phyloP scores from a whole-genome alignment of 2,329 filamentous ascomycete genomes.

The Colletotrichum viniferum region DNA sequence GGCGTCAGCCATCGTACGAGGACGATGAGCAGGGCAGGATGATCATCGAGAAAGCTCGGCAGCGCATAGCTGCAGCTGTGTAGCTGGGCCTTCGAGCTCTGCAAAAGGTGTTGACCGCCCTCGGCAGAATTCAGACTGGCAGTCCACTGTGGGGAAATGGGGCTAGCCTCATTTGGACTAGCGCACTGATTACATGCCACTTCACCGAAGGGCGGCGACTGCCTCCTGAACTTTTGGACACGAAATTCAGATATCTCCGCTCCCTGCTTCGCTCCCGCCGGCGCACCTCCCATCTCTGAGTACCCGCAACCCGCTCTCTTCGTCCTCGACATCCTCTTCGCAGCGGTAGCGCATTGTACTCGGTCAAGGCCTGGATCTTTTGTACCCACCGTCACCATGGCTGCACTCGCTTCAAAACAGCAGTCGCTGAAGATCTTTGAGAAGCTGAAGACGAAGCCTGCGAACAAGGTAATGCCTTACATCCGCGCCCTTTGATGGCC shows the following conservation, averaged over 20 bases:
- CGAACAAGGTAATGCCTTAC: constrained; percentile 78
- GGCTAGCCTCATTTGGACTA: background rate
- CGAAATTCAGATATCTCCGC: constrained; percentile 19
- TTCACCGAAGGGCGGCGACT: constrained; percentile 21
- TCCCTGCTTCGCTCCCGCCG: constrained; percentile 7
- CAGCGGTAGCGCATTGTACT: background rate
- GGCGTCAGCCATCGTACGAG: constrained; percentile 42
- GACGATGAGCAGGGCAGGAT: background rate
- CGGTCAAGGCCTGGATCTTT: background rate
- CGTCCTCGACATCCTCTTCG: background rate
- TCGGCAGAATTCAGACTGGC: constrained; percentile 36
- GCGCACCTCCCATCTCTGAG: constrained; percentile 2
- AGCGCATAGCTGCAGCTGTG: constrained; percentile 10
- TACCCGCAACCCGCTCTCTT: constrained; percentile 3
- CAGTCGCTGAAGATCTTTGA: constrained; percentile 98
- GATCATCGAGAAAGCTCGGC: background rate
- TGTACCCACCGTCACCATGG: constrained; percentile 53
- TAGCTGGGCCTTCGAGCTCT: constrained; percentile 3
- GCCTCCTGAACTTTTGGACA: constrained; percentile 25
- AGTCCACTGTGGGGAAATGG: constrained; percentile 13
- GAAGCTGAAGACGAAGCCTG: constrained; percentile 91
- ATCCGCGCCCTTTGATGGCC: background rate
- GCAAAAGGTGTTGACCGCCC: constrained; percentile 35
- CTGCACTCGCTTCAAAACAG: constrained; percentile 81
- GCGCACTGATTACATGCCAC: constrained; percentile 20